Evolutionary conservation across 1,284 basidiomycete genomes (phyloP), one percentile per base, ranked within the genome.

Genomic region (Ceratobasidium theobromae): DNA sequence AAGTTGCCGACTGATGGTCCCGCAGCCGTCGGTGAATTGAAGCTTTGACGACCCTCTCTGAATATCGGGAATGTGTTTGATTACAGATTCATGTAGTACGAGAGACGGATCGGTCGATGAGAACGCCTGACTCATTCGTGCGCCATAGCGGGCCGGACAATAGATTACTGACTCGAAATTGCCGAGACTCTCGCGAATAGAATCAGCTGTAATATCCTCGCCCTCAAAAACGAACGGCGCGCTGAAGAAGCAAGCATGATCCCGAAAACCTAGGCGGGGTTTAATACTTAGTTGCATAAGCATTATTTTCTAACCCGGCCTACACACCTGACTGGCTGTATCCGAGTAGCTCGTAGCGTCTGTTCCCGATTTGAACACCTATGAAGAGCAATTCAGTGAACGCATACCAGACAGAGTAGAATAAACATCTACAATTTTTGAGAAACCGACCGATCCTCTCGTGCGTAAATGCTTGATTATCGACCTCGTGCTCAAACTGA

Each of bases 101-200:
- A 91, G 81, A 0, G 87, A 88, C 0, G 85, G 84, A 72, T 89
- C 85, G 1, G 91, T 93, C 0, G 87, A 86, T 0, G 88, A 89
- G 72, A 93, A 93, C 0, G 89, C 89, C 75, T 92, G 91, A 5
- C 88, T 87, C 70, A 93, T 78, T 32, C 91, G 82, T 14, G 91
- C 91, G 9, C 89, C 90, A 73, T 85, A 91, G 72, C 88, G 88
- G 0, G 89, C 89, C 4, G 90, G 89, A 35, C 78, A 80, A 52
- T 73, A 76, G 48, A 87, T 79, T 21, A 89, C 79, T 2, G 76
- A 73, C 0, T 77, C 78, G 73, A 92, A 91, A 71, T 88, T 79
- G 12, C 89, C 90, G 16, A 91, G 78, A 16, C 78, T 77, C 25
- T 77, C 71, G 25, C 90, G 80, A 64, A 93, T 89, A 16, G 68